Conservation (phyloP, 306 rosid genomes). For the Vigna reflexopilosa region DNA sequence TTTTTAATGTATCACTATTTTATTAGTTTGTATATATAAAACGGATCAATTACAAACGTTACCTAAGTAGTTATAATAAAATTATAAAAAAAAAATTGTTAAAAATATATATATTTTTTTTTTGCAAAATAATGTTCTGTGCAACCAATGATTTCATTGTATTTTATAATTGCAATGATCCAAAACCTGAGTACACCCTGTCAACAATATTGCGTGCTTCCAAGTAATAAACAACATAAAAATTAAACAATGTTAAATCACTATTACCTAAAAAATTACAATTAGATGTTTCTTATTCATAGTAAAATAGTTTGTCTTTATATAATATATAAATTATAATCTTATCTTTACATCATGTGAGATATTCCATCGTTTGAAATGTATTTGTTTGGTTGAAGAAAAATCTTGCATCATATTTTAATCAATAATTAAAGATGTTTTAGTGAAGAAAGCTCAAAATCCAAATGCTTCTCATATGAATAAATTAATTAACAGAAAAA, state of each 20-base stretch:
- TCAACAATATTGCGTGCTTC: constrained; percentile 35
- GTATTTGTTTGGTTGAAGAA: constrained; percentile 11
- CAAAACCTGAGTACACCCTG: not conserved
- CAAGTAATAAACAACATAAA: constrained; percentile 36
- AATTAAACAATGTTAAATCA: constrained; percentile 21
- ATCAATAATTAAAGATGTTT: not conserved
- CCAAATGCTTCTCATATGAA: not conserved
- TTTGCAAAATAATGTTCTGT: not conserved
- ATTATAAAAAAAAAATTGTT: too few relatives aligned
- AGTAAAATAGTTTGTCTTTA: too few relatives aligned
- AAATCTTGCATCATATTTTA: constrained; percentile 31
- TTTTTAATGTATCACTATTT: too few relatives aligned
- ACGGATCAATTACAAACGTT: too few relatives aligned
- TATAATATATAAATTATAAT: too few relatives aligned
- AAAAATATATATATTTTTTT: too few relatives aligned
- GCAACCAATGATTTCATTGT: not conserved
- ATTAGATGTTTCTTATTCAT: not conserved
- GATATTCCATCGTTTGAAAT: constrained; percentile 27
- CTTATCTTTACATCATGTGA: too few relatives aligned
- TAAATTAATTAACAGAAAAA: not conserved
- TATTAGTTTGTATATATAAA: too few relatives aligned
- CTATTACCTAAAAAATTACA: not conserved
- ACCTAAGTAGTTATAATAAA: too few relatives aligned
- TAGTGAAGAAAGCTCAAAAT: not conserved
- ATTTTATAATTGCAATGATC: not conserved